Evolutionary conservation across 2,329 filamentous ascomycete species (phyloP).

Genomic region (Ophiocordyceps camponoti-leonardi): DNA sequence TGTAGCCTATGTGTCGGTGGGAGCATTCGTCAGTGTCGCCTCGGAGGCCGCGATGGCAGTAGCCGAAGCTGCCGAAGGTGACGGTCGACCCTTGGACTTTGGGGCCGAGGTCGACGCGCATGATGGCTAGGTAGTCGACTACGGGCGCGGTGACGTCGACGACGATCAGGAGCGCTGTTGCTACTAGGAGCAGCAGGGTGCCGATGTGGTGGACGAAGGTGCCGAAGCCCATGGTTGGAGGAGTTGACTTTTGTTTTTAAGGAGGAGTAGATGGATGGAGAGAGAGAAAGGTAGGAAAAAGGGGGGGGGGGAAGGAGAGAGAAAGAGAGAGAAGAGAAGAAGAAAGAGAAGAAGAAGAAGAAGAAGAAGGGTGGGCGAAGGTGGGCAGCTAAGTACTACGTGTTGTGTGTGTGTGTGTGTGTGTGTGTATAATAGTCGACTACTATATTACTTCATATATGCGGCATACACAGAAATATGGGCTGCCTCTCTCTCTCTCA

Average conservation of each 20-base stretch:
- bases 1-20: constrained; percentile 33
- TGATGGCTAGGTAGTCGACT: constrained; percentile 32
- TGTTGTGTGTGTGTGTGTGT: not conserved
- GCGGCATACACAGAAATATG: too few relatives aligned
- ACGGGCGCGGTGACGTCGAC: constrained; percentile 42
- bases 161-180: constrained; percentile 38
- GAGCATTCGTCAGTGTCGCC: constrained; percentile 29
- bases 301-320: not conserved
- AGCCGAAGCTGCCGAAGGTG: constrained; percentile 44
- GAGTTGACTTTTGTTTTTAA: too few relatives aligned
- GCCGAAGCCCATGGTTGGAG: constrained; percentile 26
- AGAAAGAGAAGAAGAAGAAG: not conserved
- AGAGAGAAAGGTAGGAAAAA: not conserved
- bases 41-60: constrained; percentile 22
- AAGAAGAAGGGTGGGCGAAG: not conserved
- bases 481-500: too few relatives aligned
- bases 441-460: too few relatives aligned
- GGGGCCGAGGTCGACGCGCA: constrained; percentile 31
- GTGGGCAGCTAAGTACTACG: not conserved
- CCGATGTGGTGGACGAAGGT: constrained; percentile 38
- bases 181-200: constrained; percentile 36
- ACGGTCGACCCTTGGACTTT: constrained; percentile 18
- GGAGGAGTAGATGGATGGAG: not conserved
- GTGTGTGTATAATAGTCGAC: too few relatives aligned
- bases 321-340: not conserved